Percentiles rank a stretch among this genome's conserved stretches.
phyloP scores from a whole-genome alignment of 2,329 filamentous ascomycete genomes.

The Calonectria pauciramosa region DNA sequence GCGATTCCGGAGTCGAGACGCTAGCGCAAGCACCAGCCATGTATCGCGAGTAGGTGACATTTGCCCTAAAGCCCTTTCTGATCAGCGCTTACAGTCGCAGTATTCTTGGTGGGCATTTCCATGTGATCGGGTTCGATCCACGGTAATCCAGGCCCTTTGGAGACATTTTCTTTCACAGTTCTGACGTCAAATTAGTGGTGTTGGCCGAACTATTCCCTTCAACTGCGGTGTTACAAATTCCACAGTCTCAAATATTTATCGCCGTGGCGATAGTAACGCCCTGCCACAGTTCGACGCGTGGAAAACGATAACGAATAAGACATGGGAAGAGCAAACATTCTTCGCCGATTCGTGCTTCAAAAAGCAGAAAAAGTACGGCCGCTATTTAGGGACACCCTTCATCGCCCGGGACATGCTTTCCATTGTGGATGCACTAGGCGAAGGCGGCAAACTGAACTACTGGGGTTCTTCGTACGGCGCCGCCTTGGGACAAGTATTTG shows the following conservation, averaged over 20 bases:
- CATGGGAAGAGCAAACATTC: neutral
- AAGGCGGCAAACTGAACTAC: neutral
- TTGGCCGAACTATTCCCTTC: neutral
- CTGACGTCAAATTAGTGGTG: neutral
- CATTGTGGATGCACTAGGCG: neutral
- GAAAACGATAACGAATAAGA: neutral
- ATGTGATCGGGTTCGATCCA: slow-evolving; percentile 10
- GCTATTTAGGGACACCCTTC: neutral
- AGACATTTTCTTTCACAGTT: too few species aligned
- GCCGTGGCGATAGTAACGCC: too few species aligned
- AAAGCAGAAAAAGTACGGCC: neutral
- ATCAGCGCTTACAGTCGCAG: neutral
- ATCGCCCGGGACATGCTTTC: neutral
- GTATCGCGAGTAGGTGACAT: neutral
- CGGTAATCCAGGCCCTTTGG: neutral
- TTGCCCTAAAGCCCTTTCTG: too few species aligned
- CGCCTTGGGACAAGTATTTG: neutral
- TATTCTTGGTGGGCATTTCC: neutral
- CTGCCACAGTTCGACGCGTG: neutral
- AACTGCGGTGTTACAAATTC: neutral
- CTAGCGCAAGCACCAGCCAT: neutral
- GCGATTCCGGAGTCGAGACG: neutral
- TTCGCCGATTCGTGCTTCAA: neutral
- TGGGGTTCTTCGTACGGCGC: neutral
- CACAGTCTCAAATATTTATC: neutral